phyloP scores from a whole-genome alignment of 2,329 filamentous ascomycete genomes.

The Fusarium illudens region DNA sequence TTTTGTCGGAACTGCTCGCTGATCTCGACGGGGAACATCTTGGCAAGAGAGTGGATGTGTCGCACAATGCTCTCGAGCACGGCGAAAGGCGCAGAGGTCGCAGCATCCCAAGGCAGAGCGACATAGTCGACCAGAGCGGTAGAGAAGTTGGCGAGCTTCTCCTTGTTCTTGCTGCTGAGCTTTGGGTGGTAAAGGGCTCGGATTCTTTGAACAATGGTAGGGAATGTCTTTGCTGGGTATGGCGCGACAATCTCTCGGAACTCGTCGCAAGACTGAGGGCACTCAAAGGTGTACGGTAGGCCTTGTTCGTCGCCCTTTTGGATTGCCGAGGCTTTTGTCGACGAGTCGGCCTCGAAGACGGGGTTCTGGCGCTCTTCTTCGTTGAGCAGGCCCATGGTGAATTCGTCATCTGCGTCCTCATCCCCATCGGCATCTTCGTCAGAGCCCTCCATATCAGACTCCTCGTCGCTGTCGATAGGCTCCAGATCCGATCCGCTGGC shows the following conservation, averaged over 20 bases:
- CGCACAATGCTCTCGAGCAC: slow-evolving; percentile 83
- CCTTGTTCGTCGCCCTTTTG: slow-evolving; percentile 60
- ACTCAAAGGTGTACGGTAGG: slow-evolving; percentile 85
- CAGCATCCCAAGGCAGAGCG: slow-evolving; percentile 55
- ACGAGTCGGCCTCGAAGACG: slow-evolving; percentile 58
- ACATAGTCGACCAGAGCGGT: slow-evolving; percentile 71
- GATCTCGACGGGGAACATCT: slow-evolving; percentile 82
- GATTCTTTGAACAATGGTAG: slow-evolving; percentile 86
- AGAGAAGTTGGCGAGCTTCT: slow-evolving; percentile 76
- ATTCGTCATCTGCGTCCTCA: slow-evolving; percentile 70
- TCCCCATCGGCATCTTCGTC: slow-evolving; percentile 52
- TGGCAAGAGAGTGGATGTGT: slow-evolving; percentile 91
- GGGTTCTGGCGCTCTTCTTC: slow-evolving; percentile 64
- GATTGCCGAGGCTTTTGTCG: slow-evolving; percentile 47
- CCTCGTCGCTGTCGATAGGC: slow-evolving; percentile 61
- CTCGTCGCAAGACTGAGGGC: slow-evolving; percentile 80
- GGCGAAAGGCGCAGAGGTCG: slow-evolving; percentile 65
- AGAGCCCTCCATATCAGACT: slow-evolving; percentile 58
- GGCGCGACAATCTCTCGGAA: slow-evolving; percentile 72
- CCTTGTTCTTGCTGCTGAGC: slow-evolving; percentile 84
- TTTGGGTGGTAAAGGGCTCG: slow-evolving; percentile 92
- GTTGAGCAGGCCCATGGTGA: slow-evolving; percentile 73
- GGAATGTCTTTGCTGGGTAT: slow-evolving; percentile 71
- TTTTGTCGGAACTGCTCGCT: slow-evolving; percentile 80
- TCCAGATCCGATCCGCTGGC: slow-evolving; percentile 81